Evolutionary conservation across 805 yeast species (phyloP).

Genomic region (Suhomyces emberorum): DNA sequence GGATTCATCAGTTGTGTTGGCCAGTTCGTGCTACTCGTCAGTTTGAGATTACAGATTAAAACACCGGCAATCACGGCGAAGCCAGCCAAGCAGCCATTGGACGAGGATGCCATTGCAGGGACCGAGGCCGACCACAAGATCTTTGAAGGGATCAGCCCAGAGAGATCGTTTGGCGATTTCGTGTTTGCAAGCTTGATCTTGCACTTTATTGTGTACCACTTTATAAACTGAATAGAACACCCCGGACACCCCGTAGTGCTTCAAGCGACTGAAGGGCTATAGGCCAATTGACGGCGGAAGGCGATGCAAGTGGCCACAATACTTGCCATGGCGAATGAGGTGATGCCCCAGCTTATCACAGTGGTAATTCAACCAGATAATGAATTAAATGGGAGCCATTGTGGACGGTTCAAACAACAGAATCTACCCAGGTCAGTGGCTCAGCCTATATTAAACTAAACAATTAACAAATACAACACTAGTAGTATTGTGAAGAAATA

Average conservation of each 20-base stretch:
- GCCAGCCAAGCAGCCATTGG: slow-evolving; percentile 2
- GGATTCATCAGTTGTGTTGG: slow-evolving; percentile 93
- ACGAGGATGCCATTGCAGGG: slow-evolving; percentile 4
- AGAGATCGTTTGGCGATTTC: slow-evolving; percentile 81
- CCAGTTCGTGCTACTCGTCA: slow-evolving; percentile 86
- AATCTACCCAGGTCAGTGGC: no score
- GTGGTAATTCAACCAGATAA: no score
- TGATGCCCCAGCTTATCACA: no score
- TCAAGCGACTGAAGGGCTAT: no score
- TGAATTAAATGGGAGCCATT: no score
- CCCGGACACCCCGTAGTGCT: no score
- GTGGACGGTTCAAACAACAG: no score
- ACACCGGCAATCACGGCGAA: background rate
- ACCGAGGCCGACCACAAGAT: slow-evolving; percentile 2
- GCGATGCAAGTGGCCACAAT: no score
- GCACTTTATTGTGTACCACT: slow-evolving; percentile 87
- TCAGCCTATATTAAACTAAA: background rate
- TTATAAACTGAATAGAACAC: no score
- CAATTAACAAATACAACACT: background rate
- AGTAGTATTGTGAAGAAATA: background rate
- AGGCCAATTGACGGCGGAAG: no score
- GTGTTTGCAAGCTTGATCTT: slow-evolving; percentile 81
- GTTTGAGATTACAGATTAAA: slow-evolving; percentile 66
- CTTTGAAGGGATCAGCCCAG: slow-evolving; percentile 29
- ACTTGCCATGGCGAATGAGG: no score